These are phyloP conservation scores for Myxozyma mucilagina DNA, from an alignment of 805 yeast species.

Conservation along the genomic window DNA sequence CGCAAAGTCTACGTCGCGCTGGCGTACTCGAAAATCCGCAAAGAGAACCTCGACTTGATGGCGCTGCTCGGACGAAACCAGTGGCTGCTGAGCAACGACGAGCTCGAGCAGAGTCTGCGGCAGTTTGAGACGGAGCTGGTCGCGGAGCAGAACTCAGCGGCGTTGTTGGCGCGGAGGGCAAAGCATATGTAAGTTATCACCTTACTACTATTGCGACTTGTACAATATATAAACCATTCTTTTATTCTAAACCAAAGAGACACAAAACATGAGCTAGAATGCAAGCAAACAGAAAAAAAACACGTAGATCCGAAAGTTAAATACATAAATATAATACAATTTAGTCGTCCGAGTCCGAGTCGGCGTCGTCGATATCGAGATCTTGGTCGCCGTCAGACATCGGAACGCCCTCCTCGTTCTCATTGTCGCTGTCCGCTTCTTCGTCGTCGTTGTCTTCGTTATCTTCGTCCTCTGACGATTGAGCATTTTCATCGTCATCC, in stretches of 20 bases:
- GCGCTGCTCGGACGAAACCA: conserved; percentile 37
- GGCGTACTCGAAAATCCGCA: conserved; percentile 34
- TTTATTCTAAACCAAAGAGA: not conserved
- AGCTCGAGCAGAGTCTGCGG: conserved; percentile 33
- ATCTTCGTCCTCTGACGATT: conserved; percentile 31
- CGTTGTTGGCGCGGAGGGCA: conserved; percentile 13
- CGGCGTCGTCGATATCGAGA: conserved; percentile 2
- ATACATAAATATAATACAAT: not conserved
- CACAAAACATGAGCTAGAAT: not conserved
- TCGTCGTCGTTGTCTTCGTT: conserved; percentile 31
- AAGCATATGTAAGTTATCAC: not conserved
- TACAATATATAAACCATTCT: not conserved
- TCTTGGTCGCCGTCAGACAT: conserved; percentile 6
- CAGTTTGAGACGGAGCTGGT: conserved; percentile 32
- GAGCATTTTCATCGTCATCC: conserved; percentile 36
- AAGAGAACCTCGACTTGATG: conserved; percentile 36
- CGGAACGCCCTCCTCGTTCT: not conserved
- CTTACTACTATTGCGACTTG: conserved; percentile 2
- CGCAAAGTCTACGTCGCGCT: conserved; percentile 34
- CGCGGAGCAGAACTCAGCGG: conserved; percentile 24
- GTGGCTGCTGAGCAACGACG: conserved; percentile 39
- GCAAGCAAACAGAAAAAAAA: not conserved
- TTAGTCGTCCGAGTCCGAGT: conserved; percentile 8
- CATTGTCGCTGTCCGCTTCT: conserved; percentile 23
- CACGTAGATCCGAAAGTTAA: not conserved